These are phyloP conservation scores for Ophiorrhiza pumila DNA, from an alignment of 257 asterid species.

Conservation along the genomic window DNA sequence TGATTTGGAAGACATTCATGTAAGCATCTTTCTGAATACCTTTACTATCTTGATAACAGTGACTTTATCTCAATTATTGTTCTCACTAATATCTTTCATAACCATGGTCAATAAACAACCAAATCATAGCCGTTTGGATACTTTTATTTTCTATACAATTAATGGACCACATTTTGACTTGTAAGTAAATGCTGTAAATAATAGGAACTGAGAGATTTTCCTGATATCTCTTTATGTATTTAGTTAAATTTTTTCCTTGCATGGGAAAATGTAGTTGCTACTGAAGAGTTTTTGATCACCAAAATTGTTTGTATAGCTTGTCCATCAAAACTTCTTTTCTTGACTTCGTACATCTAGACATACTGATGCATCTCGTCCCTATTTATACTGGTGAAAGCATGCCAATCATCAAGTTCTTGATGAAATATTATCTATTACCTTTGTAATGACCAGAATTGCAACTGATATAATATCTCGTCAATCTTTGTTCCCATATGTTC, in stretches of 20 bases:
- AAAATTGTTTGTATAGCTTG: neutral
- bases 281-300: neutral
- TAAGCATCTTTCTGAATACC: slow-evolving; percentile 25
- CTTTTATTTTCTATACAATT: neutral
- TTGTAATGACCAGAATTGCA: neutral
- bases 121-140: neutral
- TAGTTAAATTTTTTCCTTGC: neutral
- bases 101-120: neutral
- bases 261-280: neutral
- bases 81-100: neutral
- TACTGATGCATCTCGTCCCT: neutral
- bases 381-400: neutral
- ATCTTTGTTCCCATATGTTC: slow-evolving; percentile 19
- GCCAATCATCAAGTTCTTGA: neutral
- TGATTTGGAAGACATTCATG: slow-evolving; percentile 73
- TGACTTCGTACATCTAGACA: neutral
- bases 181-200: neutral
- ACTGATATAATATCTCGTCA: neutral
- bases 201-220: neutral
- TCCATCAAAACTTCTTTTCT: neutral
- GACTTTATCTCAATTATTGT: neutral
- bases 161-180: neutral
- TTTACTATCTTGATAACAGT: neutral
- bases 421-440: neutral
- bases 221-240: neutral